phyloP scores from a whole-genome alignment of 2,329 filamentous ascomycete genomes.

The Coniella vitis region DNA sequence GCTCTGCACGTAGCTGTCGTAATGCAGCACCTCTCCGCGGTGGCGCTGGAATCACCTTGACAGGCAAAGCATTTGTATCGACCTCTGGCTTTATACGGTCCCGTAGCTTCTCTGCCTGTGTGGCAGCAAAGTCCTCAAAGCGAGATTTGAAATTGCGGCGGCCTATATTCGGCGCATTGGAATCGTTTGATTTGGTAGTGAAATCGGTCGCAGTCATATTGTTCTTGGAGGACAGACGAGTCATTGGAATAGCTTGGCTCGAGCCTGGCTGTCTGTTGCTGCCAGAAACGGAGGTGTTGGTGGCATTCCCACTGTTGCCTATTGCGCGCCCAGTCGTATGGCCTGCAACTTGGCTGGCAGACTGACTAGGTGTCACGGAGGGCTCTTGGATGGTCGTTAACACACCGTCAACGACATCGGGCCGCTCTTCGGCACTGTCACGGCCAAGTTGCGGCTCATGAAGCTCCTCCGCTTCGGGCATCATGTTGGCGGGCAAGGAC shows the following conservation, averaged over 20 bases:
- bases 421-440: slow-evolving; percentile 7
- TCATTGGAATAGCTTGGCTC: slow-evolving; percentile 24
- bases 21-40: slow-evolving; percentile 50
- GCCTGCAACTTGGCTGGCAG: slow-evolving; percentile 16
- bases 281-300: slow-evolving; percentile 1
- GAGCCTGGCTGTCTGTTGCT: slow-evolving; percentile 26
- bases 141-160: slow-evolving; percentile 52
- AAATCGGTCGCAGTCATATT: slow-evolving; percentile 7
- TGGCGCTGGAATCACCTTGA: slow-evolving; percentile 56
- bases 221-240: slow-evolving; percentile 17
- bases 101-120: slow-evolving; percentile 52
- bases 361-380: slow-evolving; percentile 16
- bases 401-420: slow-evolving; percentile 5
- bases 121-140: slow-evolving; percentile 54
- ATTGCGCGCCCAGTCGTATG: background rate
- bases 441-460: slow-evolving; percentile 19
- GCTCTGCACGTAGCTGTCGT: slow-evolving; percentile 50
- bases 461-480: slow-evolving; percentile 28
- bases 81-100: slow-evolving; percentile 48
- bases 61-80: slow-evolving; percentile 49
- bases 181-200: slow-evolving; percentile 1
- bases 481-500: slow-evolving; percentile 19
- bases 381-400: slow-evolving; percentile 13
- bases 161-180: slow-evolving; percentile 17
- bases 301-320: background rate